Evolutionary conservation across 345 rosid species (phyloP).

Genomic region (Eucalyptus brandiana): DNA sequence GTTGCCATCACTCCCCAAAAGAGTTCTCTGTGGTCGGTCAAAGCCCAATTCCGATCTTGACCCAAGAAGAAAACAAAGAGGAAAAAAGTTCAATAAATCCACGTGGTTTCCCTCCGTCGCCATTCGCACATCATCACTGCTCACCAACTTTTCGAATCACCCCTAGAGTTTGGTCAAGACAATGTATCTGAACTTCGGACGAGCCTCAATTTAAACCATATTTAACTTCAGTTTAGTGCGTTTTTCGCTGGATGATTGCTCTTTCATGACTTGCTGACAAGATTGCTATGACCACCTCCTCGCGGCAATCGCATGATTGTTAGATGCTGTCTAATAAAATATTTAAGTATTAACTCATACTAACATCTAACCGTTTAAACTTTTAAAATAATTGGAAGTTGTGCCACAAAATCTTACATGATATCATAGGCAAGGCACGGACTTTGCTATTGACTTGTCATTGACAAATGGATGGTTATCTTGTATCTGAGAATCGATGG

Average conservation of each 20-base stretch:
- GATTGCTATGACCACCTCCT: background rate
- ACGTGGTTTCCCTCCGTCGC: background rate
- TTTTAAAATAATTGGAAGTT: too few relatives aligned
- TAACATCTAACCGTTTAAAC: too few relatives aligned
- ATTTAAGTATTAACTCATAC: background rate
- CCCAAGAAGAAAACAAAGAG: background rate
- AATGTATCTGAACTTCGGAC: background rate
- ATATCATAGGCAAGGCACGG: too few relatives aligned
- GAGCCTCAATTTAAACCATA: background rate
- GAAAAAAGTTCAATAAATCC: background rate
- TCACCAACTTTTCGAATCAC: background rate
- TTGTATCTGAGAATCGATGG: too few relatives aligned
- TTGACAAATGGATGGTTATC: too few relatives aligned
- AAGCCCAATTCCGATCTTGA: background rate
- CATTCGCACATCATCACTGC: background rate
- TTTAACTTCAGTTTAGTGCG: background rate
- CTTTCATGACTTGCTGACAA: background rate
- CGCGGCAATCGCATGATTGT: background rate
- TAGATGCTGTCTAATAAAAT: background rate
- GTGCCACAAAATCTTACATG: too few relatives aligned
- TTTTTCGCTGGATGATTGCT: background rate
- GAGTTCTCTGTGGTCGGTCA: background rate
- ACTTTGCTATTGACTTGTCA: too few relatives aligned
- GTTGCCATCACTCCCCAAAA: background rate
- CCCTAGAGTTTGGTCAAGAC: background rate